A percentile compares a stretch with the other conserved stretches of the same genome.
Evolutionary conservation across 257 asterid genomes (phyloP).

Genomic region (Scutellaria minor): DNA sequence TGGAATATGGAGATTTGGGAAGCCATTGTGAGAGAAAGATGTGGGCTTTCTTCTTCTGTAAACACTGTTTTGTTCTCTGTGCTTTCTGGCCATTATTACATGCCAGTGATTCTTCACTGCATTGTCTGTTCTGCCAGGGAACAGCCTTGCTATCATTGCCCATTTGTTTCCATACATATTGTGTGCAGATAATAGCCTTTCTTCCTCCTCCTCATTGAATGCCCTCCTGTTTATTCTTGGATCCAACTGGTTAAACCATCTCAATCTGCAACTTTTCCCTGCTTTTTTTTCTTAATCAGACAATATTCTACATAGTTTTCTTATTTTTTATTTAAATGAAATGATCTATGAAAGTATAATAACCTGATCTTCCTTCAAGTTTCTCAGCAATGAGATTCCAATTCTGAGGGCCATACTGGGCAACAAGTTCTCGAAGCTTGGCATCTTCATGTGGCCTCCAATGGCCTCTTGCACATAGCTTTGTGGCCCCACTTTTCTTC

Average conservation of each 20-base stretch:
- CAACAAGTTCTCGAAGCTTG: slow-evolving; percentile 50
- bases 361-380: slow-evolving; percentile 60
- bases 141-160: slow-evolving; percentile 55
- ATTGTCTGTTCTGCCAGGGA: slow-evolving; percentile 60
- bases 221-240: slow-evolving; percentile 54
- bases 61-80: slow-evolving; percentile 46
- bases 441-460: slow-evolving; percentile 63
- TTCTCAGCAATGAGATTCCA: slow-evolving; percentile 64
- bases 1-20: slow-evolving; percentile 24
- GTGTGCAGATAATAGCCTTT: slow-evolving; percentile 53
- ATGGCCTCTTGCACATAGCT: slow-evolving; percentile 54
- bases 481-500: slow-evolving; percentile 31
- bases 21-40: neutral
- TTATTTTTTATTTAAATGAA: no score
- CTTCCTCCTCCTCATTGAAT: slow-evolving; percentile 58
- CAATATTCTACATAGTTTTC: no score
- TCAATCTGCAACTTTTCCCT: slow-evolving; percentile 63
- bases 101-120: slow-evolving; percentile 69
- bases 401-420: slow-evolving; percentile 60
- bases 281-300: neutral
- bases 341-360: neutral
- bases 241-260: slow-evolving; percentile 65
- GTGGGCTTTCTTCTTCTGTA: slow-evolving; percentile 46
- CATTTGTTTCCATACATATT: slow-evolving; percentile 56
- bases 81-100: slow-evolving; percentile 57